Evolutionary conservation across 805 yeast species (phyloP), one percentile per base, ranked within the genome.

Genomic region (Pichia gijzeniarum): DNA sequence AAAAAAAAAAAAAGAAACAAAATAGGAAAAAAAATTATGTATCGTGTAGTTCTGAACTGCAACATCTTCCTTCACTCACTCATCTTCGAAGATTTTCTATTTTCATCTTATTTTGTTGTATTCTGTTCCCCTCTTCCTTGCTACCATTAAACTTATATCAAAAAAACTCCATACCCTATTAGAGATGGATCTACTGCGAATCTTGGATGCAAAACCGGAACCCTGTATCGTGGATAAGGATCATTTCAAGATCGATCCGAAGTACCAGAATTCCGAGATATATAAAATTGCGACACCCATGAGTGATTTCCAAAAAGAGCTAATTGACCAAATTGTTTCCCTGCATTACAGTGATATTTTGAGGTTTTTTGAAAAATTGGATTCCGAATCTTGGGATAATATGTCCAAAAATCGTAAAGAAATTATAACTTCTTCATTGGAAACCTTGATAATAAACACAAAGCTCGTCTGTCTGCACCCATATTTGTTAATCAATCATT

Each of bases 251-350:
- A 73, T 64, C 4, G 60, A 58, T 35, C 63, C 53, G 14, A 46
- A 34, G 8, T 62, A 64, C 44, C 72, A 72, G 48, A 56, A 55
- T 3, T 67, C 73, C 10, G 73, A 88, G 12, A 95, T 84, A 51
- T 88, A 86, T 60, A 76, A 79, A 61, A 67, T 89, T 22, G 85
- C 95, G 1, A 82, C 91, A 6, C 90, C 95, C 3, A 77, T 89
- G 80, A 77, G 82, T 44, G 87, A 84, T 50, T 85, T 85, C 53
- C 98, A 91, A 60, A 83, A 81, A 56, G 93, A 89, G 56, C 71
- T 91, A 43, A 86, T 90, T 10, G 95, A 91, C 62, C 96, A 89
- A 60, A 89, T 93, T 27, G 85, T 91, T 12, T 85, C 95, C 1
- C 69, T 89, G 35, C 98, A 91, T 64, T 91, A 90, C 60, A 79